Conservation (phyloP, 768 basidiomycete genomes). For the Mycena olivaceomarginata region DNA sequence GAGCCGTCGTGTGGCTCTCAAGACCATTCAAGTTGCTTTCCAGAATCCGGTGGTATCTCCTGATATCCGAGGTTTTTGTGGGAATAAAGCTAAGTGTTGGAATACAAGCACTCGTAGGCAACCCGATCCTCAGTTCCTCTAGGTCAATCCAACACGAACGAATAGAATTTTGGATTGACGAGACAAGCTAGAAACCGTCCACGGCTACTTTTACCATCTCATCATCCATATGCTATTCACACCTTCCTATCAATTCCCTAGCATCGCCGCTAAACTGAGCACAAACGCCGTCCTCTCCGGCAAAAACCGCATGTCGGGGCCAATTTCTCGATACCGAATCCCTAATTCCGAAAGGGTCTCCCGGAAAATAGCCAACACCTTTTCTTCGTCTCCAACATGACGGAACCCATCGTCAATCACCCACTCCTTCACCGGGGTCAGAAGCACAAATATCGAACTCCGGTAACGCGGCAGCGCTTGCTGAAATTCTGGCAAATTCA, state of each 20-base stretch:
- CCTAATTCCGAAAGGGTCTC: constrained; percentile 61
- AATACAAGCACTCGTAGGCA: too few relatives aligned
- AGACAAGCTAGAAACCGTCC: too few relatives aligned
- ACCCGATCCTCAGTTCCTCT: too few relatives aligned
- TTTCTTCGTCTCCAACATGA: constrained; percentile 68
- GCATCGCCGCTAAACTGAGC: constrained; percentile 14
- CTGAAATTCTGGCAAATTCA: constrained; percentile 62
- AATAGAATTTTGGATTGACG: too few relatives aligned
- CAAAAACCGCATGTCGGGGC: constrained; percentile 64
- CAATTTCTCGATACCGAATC: constrained; percentile 68
- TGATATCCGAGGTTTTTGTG: too few relatives aligned
- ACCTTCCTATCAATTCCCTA: neutral
- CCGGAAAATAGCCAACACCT: constrained; percentile 62
- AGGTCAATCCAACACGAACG: too few relatives aligned
- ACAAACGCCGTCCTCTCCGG: constrained; percentile 56
- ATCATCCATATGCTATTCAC: neutral
- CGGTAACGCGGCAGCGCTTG: constrained; percentile 64
- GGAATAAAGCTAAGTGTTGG: too few relatives aligned
- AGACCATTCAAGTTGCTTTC: too few relatives aligned
- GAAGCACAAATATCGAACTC: constrained; percentile 69
- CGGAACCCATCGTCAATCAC: constrained; percentile 79
- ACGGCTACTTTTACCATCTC: too few relatives aligned
- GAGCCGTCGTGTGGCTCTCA: too few relatives aligned
- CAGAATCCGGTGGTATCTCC: too few relatives aligned
- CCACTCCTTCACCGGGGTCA: constrained; percentile 77